Base-by-base conservation (phyloP, 306 rosid species). In the Heteromeles arbutifolia region DNA sequence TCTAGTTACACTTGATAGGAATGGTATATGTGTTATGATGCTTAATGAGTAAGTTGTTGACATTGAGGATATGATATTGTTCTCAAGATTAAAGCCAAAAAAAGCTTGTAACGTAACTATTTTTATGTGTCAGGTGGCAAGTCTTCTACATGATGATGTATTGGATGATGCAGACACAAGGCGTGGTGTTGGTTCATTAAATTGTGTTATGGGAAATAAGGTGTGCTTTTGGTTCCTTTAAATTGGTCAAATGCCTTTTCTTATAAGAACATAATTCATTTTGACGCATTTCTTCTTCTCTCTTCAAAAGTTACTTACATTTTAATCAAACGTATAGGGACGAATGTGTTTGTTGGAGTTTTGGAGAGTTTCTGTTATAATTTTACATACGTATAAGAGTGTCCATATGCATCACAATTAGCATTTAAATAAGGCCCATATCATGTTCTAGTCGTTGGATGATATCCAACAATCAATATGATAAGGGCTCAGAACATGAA, bases 81-180 rank as follows among this genome's bases (percentile, higher is more conserved):
- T 34, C 17, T 72, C 22, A 34, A 17, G n/a, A 56, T 22, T 13
- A 1, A 39, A 39, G 7, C 56, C 26, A 24, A 0, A 32, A 73
- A 57, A 73, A 58, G 67, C 44, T 61, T 73, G 53, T 71, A 74
- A 70, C 66, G 43, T 65, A 58, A 32, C 65, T 61, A 61, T 78
- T 53, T 76, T 37, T 22, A 80, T 78, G 58, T 70, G 56, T 21
- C 80, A 95, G 97, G 99, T 95, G 81, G 97, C 99, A 61, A 95
- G 97, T 84, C 99, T 95, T 83, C 92, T 95, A 80, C 99, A 95
- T 21, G 99, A 95, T 84, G 99, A 95, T 81, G 99, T 95, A 43
- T 84, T 95, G 88, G 99, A 95, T 81, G 99, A 95, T 76, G 99
- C 99, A 52, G 97, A 92, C 65, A 95, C 97, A 48, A 87, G 99